Percentiles rank a stretch among this genome's conserved stretches.
Evolutionary conservation across 1,139 yeast species (phyloP).

Genomic region (Diutina neorugosa): DNA sequence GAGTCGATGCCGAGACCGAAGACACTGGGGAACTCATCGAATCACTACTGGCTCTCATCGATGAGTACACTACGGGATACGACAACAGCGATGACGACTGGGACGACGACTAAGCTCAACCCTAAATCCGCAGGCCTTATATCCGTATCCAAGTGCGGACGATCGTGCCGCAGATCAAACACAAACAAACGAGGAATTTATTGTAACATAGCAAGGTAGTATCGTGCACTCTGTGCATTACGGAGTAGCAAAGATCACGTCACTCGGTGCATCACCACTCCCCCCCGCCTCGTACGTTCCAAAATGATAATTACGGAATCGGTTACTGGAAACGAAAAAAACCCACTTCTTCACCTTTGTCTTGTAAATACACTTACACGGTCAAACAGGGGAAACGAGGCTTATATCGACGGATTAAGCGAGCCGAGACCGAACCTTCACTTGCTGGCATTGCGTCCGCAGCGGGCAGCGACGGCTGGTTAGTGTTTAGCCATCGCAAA

Average conservation of each 20-base stretch:
- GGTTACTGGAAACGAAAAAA: no score
- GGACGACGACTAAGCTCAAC: not conserved
- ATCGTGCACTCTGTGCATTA: no score
- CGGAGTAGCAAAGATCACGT: no score
- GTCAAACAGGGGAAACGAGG: not conserved
- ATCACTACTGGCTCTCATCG: not conserved
- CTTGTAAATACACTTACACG: no score
- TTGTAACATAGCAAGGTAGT: no score
- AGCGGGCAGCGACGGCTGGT: not conserved
- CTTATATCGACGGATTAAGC: not conserved
- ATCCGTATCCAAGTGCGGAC: no score
- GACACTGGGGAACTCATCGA: not conserved
- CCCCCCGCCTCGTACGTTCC: no score
- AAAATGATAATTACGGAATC: no score
- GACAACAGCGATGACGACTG: constrained; percentile 1
- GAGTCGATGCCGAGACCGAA: not conserved
- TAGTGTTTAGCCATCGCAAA: not conserved
- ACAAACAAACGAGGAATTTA: not conserved
- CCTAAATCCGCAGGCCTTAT: no score
- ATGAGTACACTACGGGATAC: not conserved
- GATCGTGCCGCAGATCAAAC: not conserved
- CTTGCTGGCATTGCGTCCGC: not conserved
- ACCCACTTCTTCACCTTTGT: no score
- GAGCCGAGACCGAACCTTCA: not conserved
- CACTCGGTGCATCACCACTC: no score